Evolutionary conservation across 345 rosid species (phyloP).

Genomic region (Sapria himalayana): DNA sequence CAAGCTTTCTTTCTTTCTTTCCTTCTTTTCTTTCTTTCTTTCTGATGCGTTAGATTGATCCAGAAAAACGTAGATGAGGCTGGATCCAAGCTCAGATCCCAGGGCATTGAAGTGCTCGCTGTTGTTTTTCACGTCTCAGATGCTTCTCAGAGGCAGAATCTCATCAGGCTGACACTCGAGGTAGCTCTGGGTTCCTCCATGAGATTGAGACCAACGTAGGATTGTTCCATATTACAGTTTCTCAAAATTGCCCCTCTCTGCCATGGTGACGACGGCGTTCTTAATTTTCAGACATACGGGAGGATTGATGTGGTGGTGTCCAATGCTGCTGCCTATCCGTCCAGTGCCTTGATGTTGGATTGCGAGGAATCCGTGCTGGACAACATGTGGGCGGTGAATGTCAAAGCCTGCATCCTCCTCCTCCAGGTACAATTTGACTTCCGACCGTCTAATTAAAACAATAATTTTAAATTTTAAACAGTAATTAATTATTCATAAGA

Average conservation of each 20-base stretch:
- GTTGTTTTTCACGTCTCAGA: conserved; percentile 79
- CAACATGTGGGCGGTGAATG: conserved; percentile 81
- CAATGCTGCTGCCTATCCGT: conserved; percentile 76
- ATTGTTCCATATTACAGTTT: background rate
- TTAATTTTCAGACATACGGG: conserved; percentile 43
- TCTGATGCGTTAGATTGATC: conserved; percentile 5
- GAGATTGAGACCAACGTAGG: too few species aligned
- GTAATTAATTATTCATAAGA: too few species aligned
- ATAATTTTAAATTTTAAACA: too few species aligned
- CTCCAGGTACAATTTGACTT: too few species aligned
- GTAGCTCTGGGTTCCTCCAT: conserved; percentile 10
- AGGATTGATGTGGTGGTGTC: conserved; percentile 59
- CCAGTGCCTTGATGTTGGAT: conserved; percentile 33
- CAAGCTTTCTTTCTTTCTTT: too few species aligned
- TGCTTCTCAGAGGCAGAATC: conserved; percentile 52
- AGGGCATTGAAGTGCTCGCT: conserved; percentile 56
- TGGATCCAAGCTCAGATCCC: conserved; percentile 35
- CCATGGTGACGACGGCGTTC: background rate
- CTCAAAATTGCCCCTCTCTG: background rate
- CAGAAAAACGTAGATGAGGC: conserved; percentile 82
- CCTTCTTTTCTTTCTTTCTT: background rate
- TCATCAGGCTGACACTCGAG: conserved; percentile 42
- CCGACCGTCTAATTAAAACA: too few species aligned
- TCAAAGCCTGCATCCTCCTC: conserved; percentile 50
- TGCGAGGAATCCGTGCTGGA: conserved; percentile 48